phyloP scores from a whole-genome alignment of 139 green algal species.

The Coccomyxa sp. region DNA sequence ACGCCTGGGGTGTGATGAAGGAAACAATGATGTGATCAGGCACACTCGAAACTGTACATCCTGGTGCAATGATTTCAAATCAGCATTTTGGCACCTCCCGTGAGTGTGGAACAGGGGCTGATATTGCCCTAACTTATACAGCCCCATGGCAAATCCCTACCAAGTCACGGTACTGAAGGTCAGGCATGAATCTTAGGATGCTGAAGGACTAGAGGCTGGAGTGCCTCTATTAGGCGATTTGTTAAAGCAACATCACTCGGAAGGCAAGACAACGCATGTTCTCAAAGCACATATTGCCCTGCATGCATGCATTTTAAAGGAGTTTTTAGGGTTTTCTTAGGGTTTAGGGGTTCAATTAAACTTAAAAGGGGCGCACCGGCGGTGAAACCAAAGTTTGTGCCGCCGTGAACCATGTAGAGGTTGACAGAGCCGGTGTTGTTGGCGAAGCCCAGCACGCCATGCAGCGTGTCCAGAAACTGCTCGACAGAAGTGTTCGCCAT shows the following conservation, averaged over 20 bases:
- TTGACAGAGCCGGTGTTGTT: conserved; percentile 34
- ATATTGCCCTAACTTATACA: no score
- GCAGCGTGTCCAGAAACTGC: conserved; percentile 3
- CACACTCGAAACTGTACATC: neutral
- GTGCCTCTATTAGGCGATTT: no score
- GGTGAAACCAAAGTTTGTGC: conserved; percentile 47
- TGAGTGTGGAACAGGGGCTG: no score
- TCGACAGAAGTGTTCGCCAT: conserved; percentile 50
- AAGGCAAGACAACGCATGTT: no score
- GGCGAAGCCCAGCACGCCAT: conserved; percentile 29
- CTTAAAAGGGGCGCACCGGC: neutral
- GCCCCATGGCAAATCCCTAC: no score
- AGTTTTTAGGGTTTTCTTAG: no score
- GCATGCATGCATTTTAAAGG: no score
- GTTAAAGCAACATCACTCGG: no score
- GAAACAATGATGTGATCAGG: neutral
- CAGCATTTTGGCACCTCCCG: neutral
- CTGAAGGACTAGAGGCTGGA: no score
- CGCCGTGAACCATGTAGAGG: conserved; percentile 62
- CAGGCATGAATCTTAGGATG: neutral
- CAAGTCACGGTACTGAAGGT: neutral
- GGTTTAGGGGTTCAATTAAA: no score
- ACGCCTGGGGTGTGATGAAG: no score
- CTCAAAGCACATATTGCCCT: no score
- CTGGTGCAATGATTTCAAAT: neutral